A percentile compares a stretch with the other conserved stretches of the same genome.
phyloP scores from a whole-genome alignment of 116 monocot genomes.

The Iris pallida region DNA sequence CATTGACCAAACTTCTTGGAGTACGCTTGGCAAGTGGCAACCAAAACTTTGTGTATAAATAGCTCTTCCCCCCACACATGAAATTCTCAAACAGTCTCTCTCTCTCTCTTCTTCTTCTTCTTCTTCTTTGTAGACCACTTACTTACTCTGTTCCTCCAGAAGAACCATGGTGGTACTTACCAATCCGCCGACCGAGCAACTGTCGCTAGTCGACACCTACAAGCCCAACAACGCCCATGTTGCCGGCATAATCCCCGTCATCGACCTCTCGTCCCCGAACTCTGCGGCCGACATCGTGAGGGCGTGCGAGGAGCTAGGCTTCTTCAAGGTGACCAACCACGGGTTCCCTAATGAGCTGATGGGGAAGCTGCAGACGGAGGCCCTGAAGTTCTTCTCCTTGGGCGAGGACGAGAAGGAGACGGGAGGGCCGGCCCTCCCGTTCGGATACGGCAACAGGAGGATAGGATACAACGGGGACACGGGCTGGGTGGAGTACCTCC shows the following conservation, averaged over 20 bases:
- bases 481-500: constrained; percentile 43
- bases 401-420: constrained; percentile 20
- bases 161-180: constrained; percentile 28
- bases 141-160: not conserved
- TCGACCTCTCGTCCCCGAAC: constrained; percentile 16
- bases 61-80: too few species aligned
- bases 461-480: constrained; percentile 40
- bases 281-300: constrained; percentile 5
- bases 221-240: constrained; percentile 9
- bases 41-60: too few species aligned
- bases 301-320: constrained; percentile 29
- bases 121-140: too few species aligned
- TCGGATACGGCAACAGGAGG: constrained; percentile 32
- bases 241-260: not conserved
- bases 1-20: too few species aligned
- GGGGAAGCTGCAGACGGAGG: constrained; percentile 18
- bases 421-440: constrained; percentile 10
- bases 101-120: too few species aligned
- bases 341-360: constrained; percentile 23
- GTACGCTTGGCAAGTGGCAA: too few species aligned
- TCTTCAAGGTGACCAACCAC: constrained; percentile 41
- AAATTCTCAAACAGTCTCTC: not conserved
- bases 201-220: constrained; percentile 11
- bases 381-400: constrained; percentile 28
- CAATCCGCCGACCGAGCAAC: constrained; percentile 22